Evolutionary conservation across 1,284 basidiomycete species (phyloP).

Genomic region (Puccinia coronata): DNA sequence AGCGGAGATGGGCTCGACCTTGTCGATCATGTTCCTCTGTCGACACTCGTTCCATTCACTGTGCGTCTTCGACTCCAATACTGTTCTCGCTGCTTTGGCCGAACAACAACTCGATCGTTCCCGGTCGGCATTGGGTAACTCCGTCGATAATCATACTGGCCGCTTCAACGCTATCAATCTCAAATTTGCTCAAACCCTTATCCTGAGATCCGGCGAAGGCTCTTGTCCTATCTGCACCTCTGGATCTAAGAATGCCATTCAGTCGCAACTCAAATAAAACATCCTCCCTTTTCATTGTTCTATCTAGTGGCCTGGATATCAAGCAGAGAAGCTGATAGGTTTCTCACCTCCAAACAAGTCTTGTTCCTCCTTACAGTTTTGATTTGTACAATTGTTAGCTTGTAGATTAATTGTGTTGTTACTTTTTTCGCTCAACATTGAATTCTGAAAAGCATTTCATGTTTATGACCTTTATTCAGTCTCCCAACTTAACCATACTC

Average conservation of each 20-base stretch:
- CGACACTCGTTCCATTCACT: slow-evolving; percentile 47
- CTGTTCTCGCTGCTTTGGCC: slow-evolving; percentile 41
- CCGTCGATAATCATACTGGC: not conserved
- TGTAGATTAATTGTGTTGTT: not conserved
- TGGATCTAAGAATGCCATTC: not conserved
- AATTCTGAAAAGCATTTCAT: no score
- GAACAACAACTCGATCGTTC: slow-evolving; percentile 37
- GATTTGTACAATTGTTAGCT: no score
- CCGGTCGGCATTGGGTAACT: not conserved
- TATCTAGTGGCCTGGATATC: no score
- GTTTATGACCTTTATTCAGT: no score
- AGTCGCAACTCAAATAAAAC: not conserved
- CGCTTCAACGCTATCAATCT: slow-evolving; percentile 41
- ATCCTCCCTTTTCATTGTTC: not conserved
- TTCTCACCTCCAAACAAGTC: not conserved
- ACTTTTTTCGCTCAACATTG: not conserved
- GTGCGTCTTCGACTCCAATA: slow-evolving; percentile 47
- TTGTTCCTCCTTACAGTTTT: no score
- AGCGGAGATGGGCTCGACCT: not conserved
- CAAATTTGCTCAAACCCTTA: slow-evolving; percentile 38
- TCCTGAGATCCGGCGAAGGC: slow-evolving; percentile 32
- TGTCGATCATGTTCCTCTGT: slow-evolving; percentile 50
- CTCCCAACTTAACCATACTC: no score
- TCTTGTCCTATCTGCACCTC: slow-evolving; percentile 36
- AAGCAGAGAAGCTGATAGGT: not conserved